Conservation (phyloP, 805 yeast species). For the Hermanozyma aechmeae region DNA sequence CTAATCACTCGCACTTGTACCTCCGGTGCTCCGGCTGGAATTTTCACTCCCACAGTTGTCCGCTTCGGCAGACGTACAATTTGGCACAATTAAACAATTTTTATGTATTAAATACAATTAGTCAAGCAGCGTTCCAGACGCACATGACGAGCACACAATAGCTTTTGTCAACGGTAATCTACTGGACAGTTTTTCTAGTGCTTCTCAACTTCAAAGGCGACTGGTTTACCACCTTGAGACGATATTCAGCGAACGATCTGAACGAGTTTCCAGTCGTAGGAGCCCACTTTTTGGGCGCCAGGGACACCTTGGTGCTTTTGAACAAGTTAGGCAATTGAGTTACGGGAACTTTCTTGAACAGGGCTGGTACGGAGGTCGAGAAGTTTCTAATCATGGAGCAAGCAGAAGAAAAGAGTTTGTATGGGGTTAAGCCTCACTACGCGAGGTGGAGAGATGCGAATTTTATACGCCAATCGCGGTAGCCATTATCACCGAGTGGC, state of each 20-base stretch:
- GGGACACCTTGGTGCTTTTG: conserved; percentile 8
- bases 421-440: background rate
- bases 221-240: conserved; percentile 32
- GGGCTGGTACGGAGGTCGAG: conserved; percentile 11
- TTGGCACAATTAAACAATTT: too few relatives aligned
- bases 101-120: too few relatives aligned
- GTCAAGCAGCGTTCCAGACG: too few relatives aligned
- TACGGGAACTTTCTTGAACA: conserved; percentile 21
- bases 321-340: conserved; percentile 16
- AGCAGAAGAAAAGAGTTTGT: background rate
- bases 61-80: too few relatives aligned
- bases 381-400: conserved; percentile 13
- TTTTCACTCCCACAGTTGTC: too few relatives aligned
- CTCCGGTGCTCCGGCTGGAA: too few relatives aligned
- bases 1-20: too few relatives aligned
- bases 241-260: conserved; percentile 35
- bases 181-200: too few relatives aligned
- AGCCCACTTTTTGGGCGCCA: conserved; percentile 21
- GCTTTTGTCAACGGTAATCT: too few relatives aligned
- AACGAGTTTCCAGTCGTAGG: conserved; percentile 31
- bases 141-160: too few relatives aligned
- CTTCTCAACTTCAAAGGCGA: conserved; percentile 28
- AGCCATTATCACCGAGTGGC: too few relatives aligned
- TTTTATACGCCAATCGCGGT: background rate
- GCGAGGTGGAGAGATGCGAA: background rate